phyloP scores from a whole-genome alignment of 371 early-diverging fungal genomes.

The Lichtheimia ornata region DNA sequence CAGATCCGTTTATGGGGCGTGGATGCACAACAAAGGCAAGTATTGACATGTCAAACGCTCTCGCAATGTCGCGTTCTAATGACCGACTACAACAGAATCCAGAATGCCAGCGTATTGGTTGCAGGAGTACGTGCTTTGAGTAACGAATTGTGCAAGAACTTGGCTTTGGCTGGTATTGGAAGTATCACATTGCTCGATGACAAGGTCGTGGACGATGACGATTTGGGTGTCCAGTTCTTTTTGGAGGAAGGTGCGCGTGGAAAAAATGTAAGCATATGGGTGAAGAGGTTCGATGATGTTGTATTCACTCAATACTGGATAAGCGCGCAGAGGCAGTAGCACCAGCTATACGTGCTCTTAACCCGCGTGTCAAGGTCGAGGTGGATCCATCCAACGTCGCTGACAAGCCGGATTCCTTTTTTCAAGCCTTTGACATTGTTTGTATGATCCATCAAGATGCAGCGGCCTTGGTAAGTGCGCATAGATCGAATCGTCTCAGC shows the following conservation, averaged over 20 bases:
- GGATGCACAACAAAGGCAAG: constrained; percentile 85
- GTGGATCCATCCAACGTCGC: constrained; percentile 53
- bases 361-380: constrained; percentile 73
- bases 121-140: constrained; percentile 68
- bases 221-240: constrained; percentile 85
- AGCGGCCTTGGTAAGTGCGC: constrained; percentile 29
- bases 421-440: constrained; percentile 68
- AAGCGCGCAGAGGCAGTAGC: constrained; percentile 66
- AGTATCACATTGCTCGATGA: constrained; percentile 72
- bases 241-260: constrained; percentile 62
- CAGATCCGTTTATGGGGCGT: constrained; percentile 96
- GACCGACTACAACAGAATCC: constrained; percentile 59
- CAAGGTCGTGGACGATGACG: constrained; percentile 52
- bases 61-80: neutral
- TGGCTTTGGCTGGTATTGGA: constrained; percentile 90
- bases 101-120: constrained; percentile 72
- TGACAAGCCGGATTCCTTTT: constrained; percentile 50
- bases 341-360: constrained; percentile 60
- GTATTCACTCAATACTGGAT: no score
- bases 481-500: neutral
- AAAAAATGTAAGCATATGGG: constrained; percentile 56
- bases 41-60: neutral
- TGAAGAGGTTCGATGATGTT: neutral
- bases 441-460: constrained; percentile 53
- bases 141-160: constrained; percentile 87